Conservation (phyloP, 768 basidiomycete genomes). For the Pulveroboletus frians region DNA sequence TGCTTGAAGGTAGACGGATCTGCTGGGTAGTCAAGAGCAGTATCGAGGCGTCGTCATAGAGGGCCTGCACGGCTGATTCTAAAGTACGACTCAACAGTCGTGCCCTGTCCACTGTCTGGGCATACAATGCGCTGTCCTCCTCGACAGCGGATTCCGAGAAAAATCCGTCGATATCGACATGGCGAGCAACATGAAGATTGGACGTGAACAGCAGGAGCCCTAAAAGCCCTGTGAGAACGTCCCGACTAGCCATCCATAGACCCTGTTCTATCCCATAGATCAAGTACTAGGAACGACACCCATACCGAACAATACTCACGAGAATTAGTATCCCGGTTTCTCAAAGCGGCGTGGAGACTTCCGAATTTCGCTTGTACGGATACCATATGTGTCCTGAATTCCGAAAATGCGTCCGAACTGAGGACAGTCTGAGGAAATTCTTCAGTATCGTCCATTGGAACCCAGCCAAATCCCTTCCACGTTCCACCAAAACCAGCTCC, state of each 20-base stretch:
- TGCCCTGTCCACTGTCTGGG: slow-evolving; percentile 64
- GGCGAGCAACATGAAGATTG: slow-evolving; percentile 73
- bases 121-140: slow-evolving; percentile 48
- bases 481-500: slow-evolving; percentile 71
- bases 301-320: slow-evolving; percentile 18
- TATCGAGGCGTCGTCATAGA: slow-evolving; percentile 66
- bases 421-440: slow-evolving; percentile 45
- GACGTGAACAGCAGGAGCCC: slow-evolving; percentile 54
- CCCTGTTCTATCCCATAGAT: slow-evolving; percentile 18
- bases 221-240: slow-evolving; percentile 51
- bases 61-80: slow-evolving; percentile 63
- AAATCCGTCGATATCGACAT: slow-evolving; percentile 79
- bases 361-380: slow-evolving; percentile 49
- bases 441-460: slow-evolving; percentile 47
- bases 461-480: slow-evolving; percentile 87
- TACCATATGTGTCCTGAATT: slow-evolving; percentile 44
- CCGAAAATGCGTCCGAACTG: slow-evolving; percentile 47
- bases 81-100: slow-evolving; percentile 61
- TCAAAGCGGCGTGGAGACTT: slow-evolving; percentile 24
- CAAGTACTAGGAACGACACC: slow-evolving; percentile 3
- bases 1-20: slow-evolving; percentile 15
- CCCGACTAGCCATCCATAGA: slow-evolving; percentile 39
- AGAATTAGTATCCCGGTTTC: slow-evolving; percentile 15
- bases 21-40: slow-evolving; percentile 56
- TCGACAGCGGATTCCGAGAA: slow-evolving; percentile 41